These are phyloP conservation scores for Phialophora macrospora DNA, from an alignment of 2,329 filamentous ascomycete species.

Conservation along the genomic window DNA sequence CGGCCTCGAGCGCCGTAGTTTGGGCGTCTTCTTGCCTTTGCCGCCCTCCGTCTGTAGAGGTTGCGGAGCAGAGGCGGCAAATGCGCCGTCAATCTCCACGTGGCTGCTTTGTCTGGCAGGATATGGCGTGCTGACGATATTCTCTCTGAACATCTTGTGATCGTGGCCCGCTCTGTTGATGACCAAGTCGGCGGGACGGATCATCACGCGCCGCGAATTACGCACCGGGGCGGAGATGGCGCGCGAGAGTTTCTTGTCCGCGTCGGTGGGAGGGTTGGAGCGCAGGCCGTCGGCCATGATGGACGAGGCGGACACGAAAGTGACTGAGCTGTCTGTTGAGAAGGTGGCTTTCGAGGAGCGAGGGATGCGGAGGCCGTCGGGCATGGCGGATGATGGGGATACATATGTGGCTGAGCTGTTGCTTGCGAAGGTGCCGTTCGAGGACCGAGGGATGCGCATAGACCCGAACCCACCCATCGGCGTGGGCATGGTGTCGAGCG, in stretches of 20 bases:
- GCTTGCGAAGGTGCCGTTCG: slow-evolving; percentile 20
- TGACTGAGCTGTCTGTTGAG: slow-evolving; percentile 18
- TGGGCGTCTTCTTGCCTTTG: slow-evolving; percentile 3
- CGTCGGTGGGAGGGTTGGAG: slow-evolving; percentile 33
- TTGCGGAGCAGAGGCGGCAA: background rate
- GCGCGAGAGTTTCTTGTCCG: slow-evolving; percentile 32
- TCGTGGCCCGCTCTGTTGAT: slow-evolving; percentile 29
- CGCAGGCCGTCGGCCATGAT: slow-evolving; percentile 32
- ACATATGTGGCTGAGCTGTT: slow-evolving; percentile 16
- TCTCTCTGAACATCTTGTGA: slow-evolving; percentile 36
- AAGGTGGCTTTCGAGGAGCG: slow-evolving; percentile 16
- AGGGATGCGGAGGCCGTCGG: slow-evolving; percentile 31
- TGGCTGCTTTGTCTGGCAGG: slow-evolving; percentile 35
- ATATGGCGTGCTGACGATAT: slow-evolving; percentile 39
- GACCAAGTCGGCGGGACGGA: slow-evolving; percentile 37
- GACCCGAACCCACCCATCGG: slow-evolving; percentile 36
- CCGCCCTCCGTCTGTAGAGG: background rate
- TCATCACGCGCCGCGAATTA: slow-evolving; percentile 37
- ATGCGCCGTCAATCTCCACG: slow-evolving; percentile 21
- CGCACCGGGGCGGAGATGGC: slow-evolving; percentile 37
- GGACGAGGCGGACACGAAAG: slow-evolving; percentile 22
- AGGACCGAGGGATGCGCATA: slow-evolving; percentile 26
- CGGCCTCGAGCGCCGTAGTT: slow-evolving; percentile 17
- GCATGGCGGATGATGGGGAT: slow-evolving; percentile 21
- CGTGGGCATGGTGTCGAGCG: slow-evolving; percentile 33